Base-by-base conservation (phyloP, 495 filamentous ascomycete species). In the Daldinia decipiens region DNA sequence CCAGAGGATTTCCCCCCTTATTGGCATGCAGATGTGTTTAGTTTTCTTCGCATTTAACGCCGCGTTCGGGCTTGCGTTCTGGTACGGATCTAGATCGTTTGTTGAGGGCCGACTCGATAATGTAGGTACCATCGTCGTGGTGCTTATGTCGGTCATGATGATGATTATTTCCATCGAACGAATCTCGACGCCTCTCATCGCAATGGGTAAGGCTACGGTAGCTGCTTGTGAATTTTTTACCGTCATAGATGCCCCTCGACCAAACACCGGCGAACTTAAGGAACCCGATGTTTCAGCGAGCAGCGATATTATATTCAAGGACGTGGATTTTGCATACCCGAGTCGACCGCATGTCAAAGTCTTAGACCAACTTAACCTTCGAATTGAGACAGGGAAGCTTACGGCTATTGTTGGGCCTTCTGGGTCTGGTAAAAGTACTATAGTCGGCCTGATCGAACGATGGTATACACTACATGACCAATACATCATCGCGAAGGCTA, bases 381-480 rank as follows among this genome's bases (percentile, higher is more conserved):
- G 65, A 8, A 87, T 93, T 50, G 85, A 87, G 38, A 89, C 93
- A 6, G 94, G 94, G 13, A 92, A 94, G 76, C 91, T 93, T 40
- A 93, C 92, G 27, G 93, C 94, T n/a, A 85, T 98, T 54, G 93
- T 97, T 43, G 92, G 95, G 8, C 88, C 94, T 11, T 93, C 92
- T 17, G 91, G 91, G 15, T 92, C 91, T 45, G 91, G 95, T 38
- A 99, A 99, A 81, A 93, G 90, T 69, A 98, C 94, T 0, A 92
- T 98, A 17, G 91, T 98, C 27, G 94, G 93, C 0, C 82, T 99
- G 7, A 87, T 98, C 40, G 93, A 98, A 75, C 87, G 95, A 1
- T 98, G 97, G 85, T 99, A 99, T 74, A 88, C 93, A 32, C 90
- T 96, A 38, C 74, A 79, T 19, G 79, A 84, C 34, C 82, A 85